phyloP scores from a whole-genome alignment of 805 yeast species.

The Myxozyma udenii region DNA sequence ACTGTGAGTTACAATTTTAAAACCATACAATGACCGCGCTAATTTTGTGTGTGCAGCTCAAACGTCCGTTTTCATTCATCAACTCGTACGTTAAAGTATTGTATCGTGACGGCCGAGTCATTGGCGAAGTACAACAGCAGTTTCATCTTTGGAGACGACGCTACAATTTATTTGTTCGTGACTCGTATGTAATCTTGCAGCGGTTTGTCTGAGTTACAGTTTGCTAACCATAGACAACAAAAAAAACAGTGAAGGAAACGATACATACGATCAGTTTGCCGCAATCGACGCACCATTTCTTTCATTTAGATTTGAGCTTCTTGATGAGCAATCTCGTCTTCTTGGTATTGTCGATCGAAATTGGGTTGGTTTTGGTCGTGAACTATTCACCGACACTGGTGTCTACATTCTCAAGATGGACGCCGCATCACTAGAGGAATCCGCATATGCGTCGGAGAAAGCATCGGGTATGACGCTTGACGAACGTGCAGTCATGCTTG shows the following conservation, averaged over 20 bases:
- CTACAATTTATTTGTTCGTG: slow-evolving; percentile 64
- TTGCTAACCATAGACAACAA: background rate
- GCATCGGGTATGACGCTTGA: slow-evolving; percentile 56
- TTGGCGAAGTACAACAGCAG: slow-evolving; percentile 87
- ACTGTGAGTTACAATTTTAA: slow-evolving; percentile 29
- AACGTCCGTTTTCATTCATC: slow-evolving; percentile 81
- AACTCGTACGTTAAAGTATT: slow-evolving; percentile 80
- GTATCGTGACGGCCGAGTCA: slow-evolving; percentile 44
- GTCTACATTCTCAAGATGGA: slow-evolving; percentile 85
- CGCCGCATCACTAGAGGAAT: slow-evolving; percentile 48
- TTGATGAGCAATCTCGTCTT: slow-evolving; percentile 54
- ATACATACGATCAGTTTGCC: slow-evolving; percentile 70
- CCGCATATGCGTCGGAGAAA: slow-evolving; percentile 38
- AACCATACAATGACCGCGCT: background rate
- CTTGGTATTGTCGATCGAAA: slow-evolving; percentile 82
- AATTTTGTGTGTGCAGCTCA: too few species aligned
- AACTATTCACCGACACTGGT: slow-evolving; percentile 91
- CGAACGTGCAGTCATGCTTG: slow-evolving; percentile 81
- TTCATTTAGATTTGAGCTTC: slow-evolving; percentile 80
- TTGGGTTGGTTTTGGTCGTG: slow-evolving; percentile 94
- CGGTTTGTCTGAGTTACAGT: background rate
- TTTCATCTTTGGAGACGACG: slow-evolving; percentile 95
- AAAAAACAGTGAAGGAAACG: background rate
- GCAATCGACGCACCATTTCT: slow-evolving; percentile 81
- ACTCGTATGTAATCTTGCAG: slow-evolving; percentile 1